phyloP scores from a whole-genome alignment of 169 alveolate species.

The Pseudocohnilembus persalinus region DNA sequence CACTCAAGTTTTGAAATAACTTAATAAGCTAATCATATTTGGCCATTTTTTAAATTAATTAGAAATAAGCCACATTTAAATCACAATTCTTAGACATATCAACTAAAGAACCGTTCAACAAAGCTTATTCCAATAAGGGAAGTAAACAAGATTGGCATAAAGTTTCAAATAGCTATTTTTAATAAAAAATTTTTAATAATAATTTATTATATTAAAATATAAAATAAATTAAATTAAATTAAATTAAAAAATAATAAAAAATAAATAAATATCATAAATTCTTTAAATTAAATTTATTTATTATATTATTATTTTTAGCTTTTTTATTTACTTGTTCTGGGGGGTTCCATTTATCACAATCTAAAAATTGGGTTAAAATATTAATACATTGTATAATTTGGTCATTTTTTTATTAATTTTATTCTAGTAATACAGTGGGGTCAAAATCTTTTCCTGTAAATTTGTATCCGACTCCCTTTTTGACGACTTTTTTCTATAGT shows the following conservation, averaged over 20 bases:
- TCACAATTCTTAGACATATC: constrained; percentile 84
- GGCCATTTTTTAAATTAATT: constrained; percentile 59
- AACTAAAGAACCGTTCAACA: constrained; percentile 72
- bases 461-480: not conserved
- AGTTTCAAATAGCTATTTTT: constrained; percentile 51
- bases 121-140: constrained; percentile 82
- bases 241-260: too few relatives aligned
- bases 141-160: constrained; percentile 75
- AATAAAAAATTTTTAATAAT: too few relatives aligned
- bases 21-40: constrained; percentile 49
- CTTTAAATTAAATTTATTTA: too few relatives aligned
- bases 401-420: too few relatives aligned
- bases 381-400: not conserved
- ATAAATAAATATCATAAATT: too few relatives aligned
- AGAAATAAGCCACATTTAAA: constrained; percentile 62
- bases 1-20: constrained; percentile 69
- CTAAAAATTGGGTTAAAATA: not conserved
- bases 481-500: too few relatives aligned
- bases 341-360: not conserved
- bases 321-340: not conserved
- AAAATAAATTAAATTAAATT: too few relatives aligned
- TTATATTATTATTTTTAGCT: too few relatives aligned
- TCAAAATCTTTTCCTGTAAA: not conserved
- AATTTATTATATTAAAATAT: too few relatives aligned
- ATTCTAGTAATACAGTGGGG: not conserved